A percentile compares a stretch with the other conserved stretches of the same genome.
Evolutionary conservation across 495 filamentous ascomycete genomes (phyloP).

Genomic region (Neurospora hispaniola): DNA sequence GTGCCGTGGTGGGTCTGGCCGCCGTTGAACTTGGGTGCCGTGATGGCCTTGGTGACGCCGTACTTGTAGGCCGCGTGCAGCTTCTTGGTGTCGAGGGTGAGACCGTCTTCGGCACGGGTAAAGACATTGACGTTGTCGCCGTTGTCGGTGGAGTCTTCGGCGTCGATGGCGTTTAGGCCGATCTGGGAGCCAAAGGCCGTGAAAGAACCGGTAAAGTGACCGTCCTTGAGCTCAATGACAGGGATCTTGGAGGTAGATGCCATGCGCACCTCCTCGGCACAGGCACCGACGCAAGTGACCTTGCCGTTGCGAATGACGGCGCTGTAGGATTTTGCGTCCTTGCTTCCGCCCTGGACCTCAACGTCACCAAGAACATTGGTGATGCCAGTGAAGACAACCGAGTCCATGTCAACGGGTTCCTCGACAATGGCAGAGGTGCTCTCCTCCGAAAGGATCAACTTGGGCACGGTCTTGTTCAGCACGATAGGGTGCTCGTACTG

Average conservation of each 20-base stretch:
- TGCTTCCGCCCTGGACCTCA: not conserved
- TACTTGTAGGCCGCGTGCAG: constrained; percentile 29
- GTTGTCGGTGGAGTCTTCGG: constrained; percentile 39
- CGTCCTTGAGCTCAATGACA: constrained; percentile 41
- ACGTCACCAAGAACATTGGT: constrained; percentile 27
- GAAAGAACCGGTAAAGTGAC: constrained; percentile 44
- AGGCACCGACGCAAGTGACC: constrained; percentile 39
- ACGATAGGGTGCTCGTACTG: constrained; percentile 36
- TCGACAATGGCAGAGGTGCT: constrained; percentile 22
- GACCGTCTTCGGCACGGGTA: constrained; percentile 36
- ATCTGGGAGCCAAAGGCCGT: constrained; percentile 42
- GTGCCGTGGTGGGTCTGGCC: constrained; percentile 31
- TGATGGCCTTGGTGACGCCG: constrained; percentile 38
- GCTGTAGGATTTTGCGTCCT: constrained; percentile 15
- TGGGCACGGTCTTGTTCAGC: constrained; percentile 26
- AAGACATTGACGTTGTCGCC: constrained; percentile 27
- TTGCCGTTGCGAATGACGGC: constrained; percentile 36
- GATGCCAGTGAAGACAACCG: constrained; percentile 41
- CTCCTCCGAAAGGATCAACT: constrained; percentile 17
- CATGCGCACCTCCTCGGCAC: constrained; percentile 24
- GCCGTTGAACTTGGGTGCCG: constrained; percentile 27
- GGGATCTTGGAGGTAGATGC: constrained; percentile 17
- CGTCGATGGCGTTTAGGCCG: constrained; percentile 47
- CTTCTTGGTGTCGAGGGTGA: constrained; percentile 35
- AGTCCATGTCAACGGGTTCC: constrained; percentile 18